Conservation (phyloP, 257 asterid genomes). For the Agastache rugosa region DNA sequence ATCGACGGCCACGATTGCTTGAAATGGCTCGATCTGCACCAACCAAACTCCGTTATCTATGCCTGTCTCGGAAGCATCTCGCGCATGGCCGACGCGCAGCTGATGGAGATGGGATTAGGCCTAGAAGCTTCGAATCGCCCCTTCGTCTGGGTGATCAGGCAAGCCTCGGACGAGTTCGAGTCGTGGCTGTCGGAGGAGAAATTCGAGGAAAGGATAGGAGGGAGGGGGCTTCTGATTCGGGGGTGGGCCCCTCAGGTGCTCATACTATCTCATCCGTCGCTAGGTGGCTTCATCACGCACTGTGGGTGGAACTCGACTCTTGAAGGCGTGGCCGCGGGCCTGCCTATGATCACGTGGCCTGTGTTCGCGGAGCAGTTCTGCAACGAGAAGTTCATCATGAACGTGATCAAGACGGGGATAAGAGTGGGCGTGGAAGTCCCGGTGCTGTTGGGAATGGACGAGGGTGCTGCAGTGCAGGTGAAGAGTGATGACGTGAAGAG, state of each 20-base stretch:
- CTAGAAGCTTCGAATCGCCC: conserved; percentile 38
- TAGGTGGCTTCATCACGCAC: conserved; percentile 51
- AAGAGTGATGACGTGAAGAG: conserved; percentile 20
- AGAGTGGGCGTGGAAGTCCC: conserved; percentile 54
- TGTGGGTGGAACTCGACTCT: conserved; percentile 75
- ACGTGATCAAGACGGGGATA: conserved; percentile 52
- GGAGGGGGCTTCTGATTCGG: conserved; percentile 37
- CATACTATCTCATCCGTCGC: conserved; percentile 36
- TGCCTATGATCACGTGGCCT: conserved; percentile 71
- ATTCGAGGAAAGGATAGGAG: conserved; percentile 43
- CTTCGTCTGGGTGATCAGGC: conserved; percentile 36
- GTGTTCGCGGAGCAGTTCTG: conserved; percentile 62
- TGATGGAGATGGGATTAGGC: conserved; percentile 39
- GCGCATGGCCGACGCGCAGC: conserved; percentile 37
- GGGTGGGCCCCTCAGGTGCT: conserved; percentile 49
- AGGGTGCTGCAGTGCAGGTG: conserved; percentile 41
- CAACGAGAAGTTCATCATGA: conserved; percentile 58
- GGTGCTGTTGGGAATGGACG: conserved; percentile 46
- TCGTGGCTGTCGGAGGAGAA: conserved; percentile 53
- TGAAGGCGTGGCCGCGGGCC: conserved; percentile 58
- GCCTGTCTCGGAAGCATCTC: conserved; percentile 63
- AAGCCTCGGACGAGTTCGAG: conserved; percentile 22
- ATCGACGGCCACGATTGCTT: conserved; percentile 34
- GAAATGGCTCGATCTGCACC: conserved; percentile 40
- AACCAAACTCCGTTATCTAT: conserved; percentile 47